A percentile compares a stretch with the other conserved stretches of the same genome.
Evolutionary conservation across 2,329 filamentous ascomycete genomes (phyloP).

Genomic region (Ceratocystis diversiconidia): DNA sequence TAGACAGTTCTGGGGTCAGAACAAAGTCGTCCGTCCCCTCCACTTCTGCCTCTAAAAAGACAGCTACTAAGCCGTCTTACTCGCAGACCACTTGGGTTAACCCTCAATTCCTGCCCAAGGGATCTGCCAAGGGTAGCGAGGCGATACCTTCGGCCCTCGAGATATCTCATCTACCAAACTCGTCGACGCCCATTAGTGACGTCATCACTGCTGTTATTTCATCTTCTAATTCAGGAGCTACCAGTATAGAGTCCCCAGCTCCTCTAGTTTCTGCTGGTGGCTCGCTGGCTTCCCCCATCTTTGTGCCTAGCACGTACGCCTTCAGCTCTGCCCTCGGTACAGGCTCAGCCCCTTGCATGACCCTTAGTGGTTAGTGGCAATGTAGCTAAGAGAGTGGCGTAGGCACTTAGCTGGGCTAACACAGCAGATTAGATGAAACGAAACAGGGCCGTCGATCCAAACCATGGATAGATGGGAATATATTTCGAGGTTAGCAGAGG

Average conservation of each 20-base stretch:
- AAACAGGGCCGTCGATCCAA: not conserved
- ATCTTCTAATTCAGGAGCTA: not conserved
- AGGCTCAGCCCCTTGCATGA: not conserved
- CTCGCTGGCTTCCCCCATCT: not conserved
- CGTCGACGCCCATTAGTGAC: slow-evolving; percentile 2
- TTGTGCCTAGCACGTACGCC: not conserved
- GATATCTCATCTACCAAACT: not conserved
- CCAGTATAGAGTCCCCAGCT: not conserved
- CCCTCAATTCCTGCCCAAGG: not conserved
- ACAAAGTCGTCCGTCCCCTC: not conserved
- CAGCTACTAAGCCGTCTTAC: not conserved
- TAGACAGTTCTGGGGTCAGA: not conserved
- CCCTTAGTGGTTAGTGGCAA: not conserved
- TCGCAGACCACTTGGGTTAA: not conserved
- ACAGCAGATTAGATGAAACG: not conserved
- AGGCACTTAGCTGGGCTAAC: not conserved
- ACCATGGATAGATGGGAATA: not conserved
- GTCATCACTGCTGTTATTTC: not conserved
- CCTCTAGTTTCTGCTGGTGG: not conserved
- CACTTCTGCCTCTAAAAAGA: not conserved
- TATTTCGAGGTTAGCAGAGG: too few species aligned
- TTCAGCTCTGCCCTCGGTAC: not conserved
- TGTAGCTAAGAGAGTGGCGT: not conserved
- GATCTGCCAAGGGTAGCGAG: not conserved
- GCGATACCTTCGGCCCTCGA: not conserved